Evolutionary conservation across 331 rosid genomes (phyloP).

Genomic region (Phaseolus coccineus): DNA sequence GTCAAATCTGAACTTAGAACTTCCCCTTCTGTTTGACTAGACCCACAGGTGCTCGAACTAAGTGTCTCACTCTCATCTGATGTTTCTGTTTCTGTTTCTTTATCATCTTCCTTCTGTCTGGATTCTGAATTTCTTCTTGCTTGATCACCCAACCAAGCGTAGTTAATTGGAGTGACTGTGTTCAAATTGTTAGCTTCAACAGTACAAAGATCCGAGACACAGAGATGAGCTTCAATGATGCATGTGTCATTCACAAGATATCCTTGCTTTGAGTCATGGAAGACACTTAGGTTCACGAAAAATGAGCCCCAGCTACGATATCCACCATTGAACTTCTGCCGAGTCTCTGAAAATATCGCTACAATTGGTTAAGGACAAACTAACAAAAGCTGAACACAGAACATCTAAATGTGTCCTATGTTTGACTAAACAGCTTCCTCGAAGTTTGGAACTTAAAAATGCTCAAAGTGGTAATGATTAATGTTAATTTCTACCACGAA

Average conservation of each 20-base stretch:
- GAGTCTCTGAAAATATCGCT: constrained; percentile 55
- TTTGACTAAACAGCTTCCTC: not conserved
- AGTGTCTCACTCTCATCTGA: constrained; percentile 15
- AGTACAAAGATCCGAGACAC: constrained; percentile 50
- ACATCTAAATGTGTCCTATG: not conserved
- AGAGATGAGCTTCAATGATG: constrained; percentile 70
- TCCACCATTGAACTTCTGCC: constrained; percentile 76
- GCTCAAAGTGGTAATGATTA: not conserved
- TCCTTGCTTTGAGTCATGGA: constrained; percentile 65
- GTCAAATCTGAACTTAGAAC: constrained; percentile 40
- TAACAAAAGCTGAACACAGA: not conserved
- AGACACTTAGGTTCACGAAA: constrained; percentile 66
- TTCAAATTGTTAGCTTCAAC: not conserved
- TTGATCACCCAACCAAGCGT: not conserved
- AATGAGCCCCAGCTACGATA: constrained; percentile 83
- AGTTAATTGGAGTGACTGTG: not conserved
- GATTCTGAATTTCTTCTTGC: constrained; percentile 1
- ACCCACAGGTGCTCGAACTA: not conserved
- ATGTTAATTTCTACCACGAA: not conserved
- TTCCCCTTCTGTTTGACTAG: constrained; percentile 35
- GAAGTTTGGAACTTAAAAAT: not conserved
- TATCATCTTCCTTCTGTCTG: constrained; percentile 5
- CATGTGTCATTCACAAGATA: constrained; percentile 69
- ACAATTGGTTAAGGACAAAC: not conserved
- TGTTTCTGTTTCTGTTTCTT: constrained; percentile 30